Conservation (phyloP, 495 filamentous ascomycete species). For the Pseudomonodictys pantanalensis region DNA sequence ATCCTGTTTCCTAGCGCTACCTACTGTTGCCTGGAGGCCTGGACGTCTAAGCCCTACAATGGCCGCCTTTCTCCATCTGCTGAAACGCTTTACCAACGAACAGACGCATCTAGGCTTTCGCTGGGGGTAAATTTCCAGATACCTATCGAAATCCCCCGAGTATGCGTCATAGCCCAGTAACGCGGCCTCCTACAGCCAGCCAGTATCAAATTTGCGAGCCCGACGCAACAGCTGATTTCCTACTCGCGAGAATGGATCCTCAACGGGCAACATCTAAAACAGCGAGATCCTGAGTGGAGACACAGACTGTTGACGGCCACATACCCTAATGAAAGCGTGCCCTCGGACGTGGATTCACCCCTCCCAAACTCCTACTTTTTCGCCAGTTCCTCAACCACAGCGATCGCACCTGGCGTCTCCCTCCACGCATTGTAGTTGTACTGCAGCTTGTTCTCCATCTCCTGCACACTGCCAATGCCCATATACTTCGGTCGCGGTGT, state of each 20-base stretch:
- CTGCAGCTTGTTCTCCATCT: slow-evolving; percentile 40
- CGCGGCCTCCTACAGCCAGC: no score
- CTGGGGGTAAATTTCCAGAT: no score
- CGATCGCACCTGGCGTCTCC: slow-evolving; percentile 43
- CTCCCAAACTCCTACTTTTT: background rate
- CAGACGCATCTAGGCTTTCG: slow-evolving; percentile 1
- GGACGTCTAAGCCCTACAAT: slow-evolving; percentile 14
- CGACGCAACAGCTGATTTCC: no score
- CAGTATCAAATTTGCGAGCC: no score
- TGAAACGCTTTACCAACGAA: slow-evolving; percentile 14
- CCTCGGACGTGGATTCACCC: no score
- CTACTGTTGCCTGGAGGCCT: slow-evolving; percentile 30
- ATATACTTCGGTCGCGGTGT: slow-evolving; percentile 11
- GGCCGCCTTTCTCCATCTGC: background rate
- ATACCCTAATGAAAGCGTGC: slow-evolving; percentile 20
- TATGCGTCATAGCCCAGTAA: no score
- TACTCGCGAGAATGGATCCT: no score
- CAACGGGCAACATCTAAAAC: no score
- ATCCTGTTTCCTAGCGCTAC: slow-evolving; percentile 17
- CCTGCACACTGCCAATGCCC: slow-evolving; percentile 32
- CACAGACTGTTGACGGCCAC: no score
- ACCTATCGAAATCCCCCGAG: no score
- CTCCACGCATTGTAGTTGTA: slow-evolving; percentile 43
- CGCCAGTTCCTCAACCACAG: slow-evolving; percentile 29
- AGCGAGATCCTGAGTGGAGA: no score